Percentiles rank a stretch among this genome's conserved stretches.
Evolutionary conservation across 768 basidiomycete genomes (phyloP).

Genomic region (Sutorius australiensis): DNA sequence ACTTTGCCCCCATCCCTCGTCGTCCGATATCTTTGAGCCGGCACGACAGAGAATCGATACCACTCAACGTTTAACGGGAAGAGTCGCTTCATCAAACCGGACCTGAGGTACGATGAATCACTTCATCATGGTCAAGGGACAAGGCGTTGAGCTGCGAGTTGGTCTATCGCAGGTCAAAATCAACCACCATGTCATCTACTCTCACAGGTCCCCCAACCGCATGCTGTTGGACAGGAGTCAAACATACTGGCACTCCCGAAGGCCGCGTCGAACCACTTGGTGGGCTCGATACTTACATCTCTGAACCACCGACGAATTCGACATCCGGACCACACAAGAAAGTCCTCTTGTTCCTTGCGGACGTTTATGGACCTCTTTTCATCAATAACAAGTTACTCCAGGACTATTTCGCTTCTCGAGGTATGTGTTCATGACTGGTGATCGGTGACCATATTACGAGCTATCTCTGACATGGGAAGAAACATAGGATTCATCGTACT

Average conservation of each 20-base stretch:
- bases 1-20: too few species aligned
- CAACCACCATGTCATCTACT: not conserved
- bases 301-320: slow-evolving; percentile 39
- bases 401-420: slow-evolving; percentile 57
- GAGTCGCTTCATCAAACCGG: too few species aligned
- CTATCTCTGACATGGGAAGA: not conserved
- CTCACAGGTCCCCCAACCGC: slow-evolving; percentile 43
- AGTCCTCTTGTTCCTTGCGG: slow-evolving; percentile 53
- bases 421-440: slow-evolving; percentile 28
- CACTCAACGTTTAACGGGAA: too few species aligned
- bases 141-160: not conserved
- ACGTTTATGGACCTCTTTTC: slow-evolving; percentile 54
- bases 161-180: not conserved
- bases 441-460: not conserved
- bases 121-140: not conserved
- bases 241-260: slow-evolving; percentile 45
- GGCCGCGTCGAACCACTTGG: slow-evolving; percentile 45
- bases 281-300: slow-evolving; percentile 50
- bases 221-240: slow-evolving; percentile 48
- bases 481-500: slow-evolving; percentile 53
- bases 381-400: slow-evolving; percentile 55
- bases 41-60: too few species aligned
- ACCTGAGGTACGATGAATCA: not conserved
- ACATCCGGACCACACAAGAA: slow-evolving; percentile 29
- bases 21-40: too few species aligned